Base-by-base conservation (phyloP, 176 grass and related monocot genomes). In the Oryza officinalis region DNA sequence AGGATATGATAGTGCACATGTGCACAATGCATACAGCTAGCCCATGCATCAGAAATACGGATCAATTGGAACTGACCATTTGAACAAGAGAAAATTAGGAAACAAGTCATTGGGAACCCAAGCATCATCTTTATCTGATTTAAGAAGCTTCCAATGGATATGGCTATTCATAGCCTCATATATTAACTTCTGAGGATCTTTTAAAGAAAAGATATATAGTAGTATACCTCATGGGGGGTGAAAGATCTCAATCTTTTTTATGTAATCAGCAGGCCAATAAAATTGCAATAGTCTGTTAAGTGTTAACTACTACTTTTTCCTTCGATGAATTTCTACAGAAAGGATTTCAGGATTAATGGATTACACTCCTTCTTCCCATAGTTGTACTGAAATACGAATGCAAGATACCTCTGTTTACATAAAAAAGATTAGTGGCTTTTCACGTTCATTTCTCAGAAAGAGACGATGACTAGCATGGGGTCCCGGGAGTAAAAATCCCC, bases 301-400 rank as follows among this genome's bases (percentile, higher is more conserved):
- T 33, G n/a, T 32, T 15, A 73, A 12, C 64, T 77, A 77, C 74
- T 38, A 35, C 33, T 33, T 85, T 44, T 85, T 85, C 26, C 49
- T 78, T 33, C 50, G 25, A 44, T 85, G 20, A n/a, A 72, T 85
- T 79, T 85, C 83, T 78, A 71, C 27, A 78, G 50, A 25, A 64
- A 78, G 20, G 52, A 70, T 69, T 85, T 85, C 13, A 78, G 37
- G 47, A 79, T 10, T 41, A 41, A 10, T 41, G 40, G 40, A 41
- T 71, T 52, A 18, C 49, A 52, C 49, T 3, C 17, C 49, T 52
- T 52, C 49, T 52, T 54, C 17, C 77, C 76, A 3, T 80, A 81
- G 18, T 81, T 57, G 13, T 67, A 23, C 60, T 86, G 61, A 54
- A 86, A 57, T 54, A 12, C 5, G 15, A 7, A 50, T 25, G 10